phyloP scores from a whole-genome alignment of 2,329 filamentous ascomycete species.

The Diaporthe ampelina region DNA sequence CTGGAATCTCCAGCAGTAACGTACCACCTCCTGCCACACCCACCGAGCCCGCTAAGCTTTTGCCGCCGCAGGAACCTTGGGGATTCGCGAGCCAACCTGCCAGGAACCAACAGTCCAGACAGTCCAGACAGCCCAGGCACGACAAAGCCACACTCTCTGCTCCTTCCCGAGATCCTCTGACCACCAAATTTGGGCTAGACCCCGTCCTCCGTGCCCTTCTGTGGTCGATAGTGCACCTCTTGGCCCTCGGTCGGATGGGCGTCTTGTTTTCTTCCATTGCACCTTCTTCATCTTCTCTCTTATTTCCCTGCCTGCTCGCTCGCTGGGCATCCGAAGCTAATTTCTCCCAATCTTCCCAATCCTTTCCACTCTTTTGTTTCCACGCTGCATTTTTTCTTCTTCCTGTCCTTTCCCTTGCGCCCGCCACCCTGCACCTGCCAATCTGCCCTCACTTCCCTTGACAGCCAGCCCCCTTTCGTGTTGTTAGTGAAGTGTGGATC shows the following conservation, averaged over 20 bases:
- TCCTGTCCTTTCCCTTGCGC: not conserved
- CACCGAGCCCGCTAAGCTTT: slow-evolving; percentile 28
- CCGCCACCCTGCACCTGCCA: slow-evolving; percentile 1
- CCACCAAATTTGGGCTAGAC: not conserved
- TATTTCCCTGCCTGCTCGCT: not conserved
- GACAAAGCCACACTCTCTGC: not conserved
- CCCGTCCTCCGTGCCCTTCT: not conserved
- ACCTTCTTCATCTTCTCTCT: not conserved
- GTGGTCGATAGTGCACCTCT: not conserved
- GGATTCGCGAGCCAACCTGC: not conserved
- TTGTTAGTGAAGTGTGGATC: slow-evolving; percentile 20
- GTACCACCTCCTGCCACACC: slow-evolving; percentile 18
- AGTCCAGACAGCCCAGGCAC: not conserved
- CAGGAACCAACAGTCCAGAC: not conserved
- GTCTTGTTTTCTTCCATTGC: not conserved
- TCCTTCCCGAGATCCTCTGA: slow-evolving; percentile 31
- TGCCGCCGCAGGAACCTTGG: slow-evolving; percentile 9
- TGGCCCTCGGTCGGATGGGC: slow-evolving; percentile 2
- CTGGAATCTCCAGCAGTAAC: slow-evolving; percentile 28
- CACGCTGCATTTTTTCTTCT: not conserved
- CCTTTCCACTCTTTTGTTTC: slow-evolving; percentile 13
- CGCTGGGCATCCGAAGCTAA: slow-evolving; percentile 8
- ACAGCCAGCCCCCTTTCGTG: slow-evolving; percentile 32
- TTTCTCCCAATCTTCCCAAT: slow-evolving; percentile 23
- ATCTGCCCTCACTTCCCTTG: slow-evolving; percentile 11